A percentile compares a stretch with the other conserved stretches of the same genome.
These are phyloP conservation scores for Trichoderma harzianum DNA, from an alignment of 2,329 filamentous ascomycete genomes.

Conservation along the genomic window DNA sequence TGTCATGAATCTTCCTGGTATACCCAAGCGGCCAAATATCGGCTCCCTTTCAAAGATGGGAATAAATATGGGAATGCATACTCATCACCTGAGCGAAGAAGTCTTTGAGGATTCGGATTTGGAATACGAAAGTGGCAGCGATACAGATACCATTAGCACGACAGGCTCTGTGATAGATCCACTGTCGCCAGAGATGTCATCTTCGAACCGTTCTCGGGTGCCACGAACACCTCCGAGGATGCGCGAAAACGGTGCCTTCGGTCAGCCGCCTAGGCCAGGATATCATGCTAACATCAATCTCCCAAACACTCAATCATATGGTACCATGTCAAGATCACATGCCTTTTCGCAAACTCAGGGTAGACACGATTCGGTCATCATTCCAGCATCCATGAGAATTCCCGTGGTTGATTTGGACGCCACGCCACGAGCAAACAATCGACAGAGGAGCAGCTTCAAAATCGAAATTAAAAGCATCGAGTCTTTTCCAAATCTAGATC, in stretches of 20 bases:
- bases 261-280: conserved; percentile 21
- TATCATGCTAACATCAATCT: conserved; percentile 11
- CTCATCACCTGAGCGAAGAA: conserved; percentile 64
- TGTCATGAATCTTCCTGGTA: conserved; percentile 57
- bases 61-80: conserved; percentile 70
- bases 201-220: conserved; percentile 18
- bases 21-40: conserved; percentile 59
- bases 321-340: conserved; percentile 32
- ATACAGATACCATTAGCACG: conserved; percentile 31
- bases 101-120: conserved; percentile 46
- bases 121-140: conserved; percentile 32
- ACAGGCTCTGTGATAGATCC: conserved; percentile 19
- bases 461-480: conserved; percentile 20
- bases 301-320: conserved; percentile 29
- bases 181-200: neutral
- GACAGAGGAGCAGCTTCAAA: conserved; percentile 5
- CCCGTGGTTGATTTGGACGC: conserved; percentile 14
- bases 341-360: neutral
- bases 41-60: conserved; percentile 53
- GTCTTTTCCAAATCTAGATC: conserved; percentile 25
- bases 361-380: neutral
- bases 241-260: neutral
- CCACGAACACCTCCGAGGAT: conserved; percentile 24
- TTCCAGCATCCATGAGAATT: conserved; percentile 7
- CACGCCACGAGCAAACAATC: neutral